These are phyloP conservation scores for Colletotrichum tropicicola DNA, from an alignment of 2,329 filamentous ascomycete species.

Conservation along the genomic window DNA sequence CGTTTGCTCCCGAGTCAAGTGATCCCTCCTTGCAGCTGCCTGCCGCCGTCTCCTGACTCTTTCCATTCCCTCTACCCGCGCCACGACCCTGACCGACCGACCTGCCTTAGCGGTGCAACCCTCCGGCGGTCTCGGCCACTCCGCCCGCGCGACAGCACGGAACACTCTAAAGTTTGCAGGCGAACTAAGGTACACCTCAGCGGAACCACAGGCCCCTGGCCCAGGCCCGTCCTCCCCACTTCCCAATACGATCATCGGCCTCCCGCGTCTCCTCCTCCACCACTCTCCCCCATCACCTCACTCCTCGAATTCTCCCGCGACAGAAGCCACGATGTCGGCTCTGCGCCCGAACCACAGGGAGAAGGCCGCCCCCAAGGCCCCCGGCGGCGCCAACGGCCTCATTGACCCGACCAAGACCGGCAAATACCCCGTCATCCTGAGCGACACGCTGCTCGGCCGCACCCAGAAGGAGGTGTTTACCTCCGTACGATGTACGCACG, in stretches of 20 bases:
- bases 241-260: conserved; percentile 17
- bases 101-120: conserved; percentile 20
- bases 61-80: background rate
- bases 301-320: background rate
- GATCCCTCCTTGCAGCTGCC: no score
- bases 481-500: conserved; percentile 64
- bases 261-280: background rate
- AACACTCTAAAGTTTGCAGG: conserved; percentile 17
- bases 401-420: conserved; percentile 69
- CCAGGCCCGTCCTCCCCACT: conserved; percentile 15
- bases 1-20: background rate
- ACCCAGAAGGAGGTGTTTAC: conserved; percentile 67
- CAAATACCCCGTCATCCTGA: conserved; percentile 71
- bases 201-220: background rate
- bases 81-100: no score
- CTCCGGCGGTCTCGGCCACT: conserved; percentile 27
- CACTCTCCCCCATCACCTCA: background rate
- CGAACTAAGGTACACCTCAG: background rate
- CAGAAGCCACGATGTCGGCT: conserved; percentile 30
- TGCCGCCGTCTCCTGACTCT: background rate
- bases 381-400: conserved; percentile 40
- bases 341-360: conserved; percentile 32
- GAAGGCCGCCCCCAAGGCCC: conserved; percentile 24
- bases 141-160: conserved; percentile 3
- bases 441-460: conserved; percentile 67